Conservation (phyloP, 2,329 filamentous ascomycete species). For the Pseudogymnoascus sp. region DNA sequence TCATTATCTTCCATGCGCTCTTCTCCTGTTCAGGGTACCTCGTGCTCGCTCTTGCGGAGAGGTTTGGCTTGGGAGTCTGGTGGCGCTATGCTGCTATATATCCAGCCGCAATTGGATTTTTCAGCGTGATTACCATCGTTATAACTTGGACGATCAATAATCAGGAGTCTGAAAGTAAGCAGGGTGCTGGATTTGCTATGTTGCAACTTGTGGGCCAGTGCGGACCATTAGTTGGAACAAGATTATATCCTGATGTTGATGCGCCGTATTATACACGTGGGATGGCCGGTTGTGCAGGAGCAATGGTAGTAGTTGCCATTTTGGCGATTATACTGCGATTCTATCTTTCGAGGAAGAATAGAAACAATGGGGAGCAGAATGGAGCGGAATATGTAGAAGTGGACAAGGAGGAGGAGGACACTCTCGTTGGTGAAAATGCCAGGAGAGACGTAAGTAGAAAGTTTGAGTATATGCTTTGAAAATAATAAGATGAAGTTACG, state of each 20-base stretch:
- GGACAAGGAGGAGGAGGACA: background rate
- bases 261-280: constrained; percentile 41
- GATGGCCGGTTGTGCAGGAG: constrained; percentile 41
- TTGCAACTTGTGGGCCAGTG: constrained; percentile 61
- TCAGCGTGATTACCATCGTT: constrained; percentile 73
- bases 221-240: constrained; percentile 39
- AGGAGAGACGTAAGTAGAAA: background rate
- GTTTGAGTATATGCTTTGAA: constrained; percentile 3
- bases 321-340: constrained; percentile 36
- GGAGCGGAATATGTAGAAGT: background rate
- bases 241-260: constrained; percentile 44
- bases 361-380: background rate
- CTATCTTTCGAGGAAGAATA: constrained; percentile 23
- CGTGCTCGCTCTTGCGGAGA: constrained; percentile 51
- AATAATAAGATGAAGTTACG: background rate
- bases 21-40: constrained; percentile 55
- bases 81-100: constrained; percentile 68
- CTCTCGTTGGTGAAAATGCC: background rate
- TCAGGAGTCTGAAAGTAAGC: constrained; percentile 58
- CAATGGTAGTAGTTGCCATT: constrained; percentile 40
- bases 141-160: constrained; percentile 90
- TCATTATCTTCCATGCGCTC: constrained; percentile 61
- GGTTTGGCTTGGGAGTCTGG: constrained; percentile 36
- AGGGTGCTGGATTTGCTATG: constrained; percentile 70
- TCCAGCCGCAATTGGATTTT: constrained; percentile 72